Base-by-base conservation (phyloP, 495 filamentous ascomycete genomes). In the Podospora fimiseda region DNA sequence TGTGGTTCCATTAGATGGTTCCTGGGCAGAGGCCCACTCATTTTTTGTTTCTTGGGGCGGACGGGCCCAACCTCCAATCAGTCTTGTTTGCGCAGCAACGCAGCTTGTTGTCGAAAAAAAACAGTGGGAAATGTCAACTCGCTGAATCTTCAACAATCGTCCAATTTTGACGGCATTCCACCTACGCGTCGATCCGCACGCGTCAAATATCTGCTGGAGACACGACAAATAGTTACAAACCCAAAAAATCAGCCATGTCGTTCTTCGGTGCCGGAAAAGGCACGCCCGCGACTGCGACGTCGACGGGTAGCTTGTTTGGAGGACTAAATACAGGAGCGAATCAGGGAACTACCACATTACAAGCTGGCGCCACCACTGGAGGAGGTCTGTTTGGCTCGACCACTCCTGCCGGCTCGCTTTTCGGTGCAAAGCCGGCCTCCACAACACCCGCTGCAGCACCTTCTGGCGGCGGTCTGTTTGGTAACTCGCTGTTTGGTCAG, bases 381-480 rank as follows among this genome's bases (percentile, higher is more conserved):
- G 15, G 19, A n/a, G n/a, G 40, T 19, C 24, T 45, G 9, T 44
- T 44, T 20, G 40, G 16, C 24, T 27, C 53, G 27, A 56, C 44
- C 14, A 44, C 52, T 4, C 19, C 40, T 0, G 36, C 33, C 9
- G 27, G 50, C 21, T 60, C 60, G 5, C 53, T 62, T 4, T 62
- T 62, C 38, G 52, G 56, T 38, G 37, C 38, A 20, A 47, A 47
- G 23, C 44, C 44, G 36, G 40, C 43, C 15, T 51, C 23, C 38
- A 55, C 52, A 27, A 42, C 37, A 7, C 24, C 24, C 15, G 16
- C 36, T 23, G 45, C 38, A 22, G 13, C 20, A 42, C n/a, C 51
- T 24, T 27, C 47, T 38, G 27, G 48, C 40, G 50, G 52, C 18
- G 50, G 60, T 36, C 45, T 63, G 13, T 63, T 60, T 39, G 39